These are phyloP conservation scores for Calonectria pseudoturangicola DNA, from an alignment of 2,329 filamentous ascomycete genomes.

Conservation along the genomic window DNA sequence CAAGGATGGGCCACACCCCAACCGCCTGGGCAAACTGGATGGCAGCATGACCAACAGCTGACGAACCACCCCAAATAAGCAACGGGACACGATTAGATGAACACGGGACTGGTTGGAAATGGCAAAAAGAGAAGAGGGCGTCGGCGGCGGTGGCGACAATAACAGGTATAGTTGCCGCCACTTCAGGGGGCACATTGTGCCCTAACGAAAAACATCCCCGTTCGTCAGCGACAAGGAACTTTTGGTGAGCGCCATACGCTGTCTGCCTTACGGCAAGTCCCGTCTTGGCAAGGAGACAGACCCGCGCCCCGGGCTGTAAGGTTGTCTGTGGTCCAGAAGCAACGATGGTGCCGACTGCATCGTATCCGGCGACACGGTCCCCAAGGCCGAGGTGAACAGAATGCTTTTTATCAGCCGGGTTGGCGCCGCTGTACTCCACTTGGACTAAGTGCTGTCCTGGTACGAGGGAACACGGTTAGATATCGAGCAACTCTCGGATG, in stretches of 20 bases:
- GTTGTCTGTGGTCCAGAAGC: not conserved
- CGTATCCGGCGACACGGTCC: constrained; percentile 1
- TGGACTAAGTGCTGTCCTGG: not conserved
- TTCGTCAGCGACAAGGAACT: not conserved
- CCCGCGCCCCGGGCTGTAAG: not conserved
- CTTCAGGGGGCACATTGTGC: not conserved
- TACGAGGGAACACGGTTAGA: not conserved
- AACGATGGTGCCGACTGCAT: constrained; percentile 2
- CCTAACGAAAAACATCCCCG: not conserved
- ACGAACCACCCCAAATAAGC: constrained; percentile 1
- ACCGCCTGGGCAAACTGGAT: not conserved
- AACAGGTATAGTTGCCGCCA: constrained; percentile 4
- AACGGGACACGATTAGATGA: not conserved
- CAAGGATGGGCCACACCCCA: constrained; percentile 1
- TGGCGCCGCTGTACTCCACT: not conserved
- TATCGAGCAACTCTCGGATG: not conserved
- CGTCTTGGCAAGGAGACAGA: not conserved
- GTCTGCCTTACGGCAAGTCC: not conserved
- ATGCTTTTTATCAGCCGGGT: constrained; percentile 6
- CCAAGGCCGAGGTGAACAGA: not conserved
- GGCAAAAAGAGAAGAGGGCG: not conserved
- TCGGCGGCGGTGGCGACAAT: not conserved
- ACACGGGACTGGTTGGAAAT: not conserved
- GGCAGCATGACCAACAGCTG: not conserved
- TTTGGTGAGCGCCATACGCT: not conserved